Evolutionary conservation across 2,329 filamentous ascomycete species (phyloP), one percentile per base, ranked within the genome.

Genomic region (Xylaria polymorpha): DNA sequence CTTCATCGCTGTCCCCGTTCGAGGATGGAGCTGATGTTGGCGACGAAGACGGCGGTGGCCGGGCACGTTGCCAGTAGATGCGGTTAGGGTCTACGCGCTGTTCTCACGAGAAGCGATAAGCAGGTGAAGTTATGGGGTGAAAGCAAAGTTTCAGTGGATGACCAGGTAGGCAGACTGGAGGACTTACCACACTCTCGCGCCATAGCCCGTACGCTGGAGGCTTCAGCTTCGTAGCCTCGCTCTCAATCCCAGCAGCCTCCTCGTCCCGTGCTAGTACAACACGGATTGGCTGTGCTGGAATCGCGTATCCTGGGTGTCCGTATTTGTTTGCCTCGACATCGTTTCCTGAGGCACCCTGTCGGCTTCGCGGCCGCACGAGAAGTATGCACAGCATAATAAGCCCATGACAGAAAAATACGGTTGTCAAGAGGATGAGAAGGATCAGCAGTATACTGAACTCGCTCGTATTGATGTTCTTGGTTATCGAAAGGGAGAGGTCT

Each of bases 201-300:
- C 93, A 97, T 0, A 94, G 82, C 0, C 94, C 94, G 77, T 97
- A 97, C 1, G 93, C 93, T 0, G 94, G 94, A 4, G 94, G 94
- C 9, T 90, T 88, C 22, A 85, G 72, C 74, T 90, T 89, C 50
- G 82, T 81, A 0, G 86, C 81, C 67, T 88, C 86, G 60, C 84
- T 86, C 66, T 87, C 85, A 62, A 85, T 79, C 3, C 86, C 87
- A 1, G 83, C 86, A 20, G 88, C 86, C 75, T 94, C 92, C 75
- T 94, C 92, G 76, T 96, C 93, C 48, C 88, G 86, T 1, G 90
- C 89, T 55, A 95, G 85, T 20, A 92, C 87, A 12, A 97, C 92
- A 48, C 87, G 90, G 70, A 97, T 97, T 0, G 94, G 94, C 32
- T 87, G 84, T 9, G 85, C 81, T 4, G 93, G 93, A 41, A 93